A percentile compares a stretch with the other conserved stretches of the same genome.
Evolutionary conservation across 2,329 filamentous ascomycete genomes (phyloP).

Genomic region (Shiraia bambusicola): DNA sequence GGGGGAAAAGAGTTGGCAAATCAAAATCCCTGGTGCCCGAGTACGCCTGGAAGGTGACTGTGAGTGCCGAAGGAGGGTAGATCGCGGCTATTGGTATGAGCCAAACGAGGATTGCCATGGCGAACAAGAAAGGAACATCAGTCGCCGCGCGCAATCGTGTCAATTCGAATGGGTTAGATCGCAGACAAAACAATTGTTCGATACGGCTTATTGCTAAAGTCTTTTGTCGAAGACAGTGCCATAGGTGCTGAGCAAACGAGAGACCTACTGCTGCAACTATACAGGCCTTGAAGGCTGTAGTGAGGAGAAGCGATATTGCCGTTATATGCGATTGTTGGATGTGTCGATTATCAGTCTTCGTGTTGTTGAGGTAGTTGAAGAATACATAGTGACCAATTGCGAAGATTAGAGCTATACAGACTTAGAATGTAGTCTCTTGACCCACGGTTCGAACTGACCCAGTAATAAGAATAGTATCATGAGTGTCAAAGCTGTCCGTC

Average conservation of each 20-base stretch:
- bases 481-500: too few species aligned
- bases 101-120: constrained; percentile 4
- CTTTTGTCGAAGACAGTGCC: constrained; percentile 3
- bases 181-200: constrained; percentile 3
- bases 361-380: neutral
- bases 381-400: neutral
- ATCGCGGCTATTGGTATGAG: constrained; percentile 4
- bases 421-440: neutral
- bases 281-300: constrained; percentile 1
- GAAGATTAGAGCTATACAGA: neutral
- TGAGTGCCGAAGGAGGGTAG: constrained; percentile 11
- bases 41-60: neutral
- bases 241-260: constrained; percentile 8
- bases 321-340: constrained; percentile 2
- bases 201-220: neutral
- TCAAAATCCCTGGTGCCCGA: neutral
- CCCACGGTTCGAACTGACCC: neutral
- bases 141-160: neutral
- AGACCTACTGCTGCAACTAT: neutral
- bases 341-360: neutral
- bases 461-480: too few species aligned
- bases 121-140: neutral
- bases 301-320: constrained; percentile 4
- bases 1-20: constrained; percentile 2
- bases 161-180: neutral